A percentile compares a stretch with the other conserved stretches of the same genome.
Evolutionary conservation across 2,329 filamentous ascomycete species (phyloP).

Genomic region (Arachnopeziza araneosa): DNA sequence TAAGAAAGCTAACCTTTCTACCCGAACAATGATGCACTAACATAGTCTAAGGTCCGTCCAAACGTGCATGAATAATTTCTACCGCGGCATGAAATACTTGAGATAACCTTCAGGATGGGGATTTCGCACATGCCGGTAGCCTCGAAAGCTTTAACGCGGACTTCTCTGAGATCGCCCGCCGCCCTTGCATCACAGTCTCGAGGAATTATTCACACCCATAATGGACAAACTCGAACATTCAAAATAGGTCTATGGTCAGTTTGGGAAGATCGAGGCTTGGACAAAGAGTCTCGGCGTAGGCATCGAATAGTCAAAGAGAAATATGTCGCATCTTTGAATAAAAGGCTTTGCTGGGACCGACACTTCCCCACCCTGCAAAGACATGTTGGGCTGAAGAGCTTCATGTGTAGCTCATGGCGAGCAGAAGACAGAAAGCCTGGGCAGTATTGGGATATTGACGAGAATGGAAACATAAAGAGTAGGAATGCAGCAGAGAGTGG

Average conservation of each 20-base stretch:
- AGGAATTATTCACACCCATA: not conserved
- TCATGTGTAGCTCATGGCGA: conserved; percentile 38
- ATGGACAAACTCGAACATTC: conserved; percentile 40
- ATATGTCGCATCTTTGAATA: conserved; percentile 40
- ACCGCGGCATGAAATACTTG: not conserved
- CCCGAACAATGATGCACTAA: not conserved
- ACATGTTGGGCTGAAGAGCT: conserved; percentile 34
- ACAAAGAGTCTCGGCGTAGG: conserved; percentile 40
- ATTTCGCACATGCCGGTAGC: not conserved
- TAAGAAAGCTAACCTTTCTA: not conserved
- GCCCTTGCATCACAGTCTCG: not conserved
- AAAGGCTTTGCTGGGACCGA: conserved; percentile 43
- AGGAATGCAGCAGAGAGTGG: conserved; percentile 13
- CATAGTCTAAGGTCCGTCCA: not conserved
- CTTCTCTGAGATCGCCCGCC: not conserved
- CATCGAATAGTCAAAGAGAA: conserved; percentile 40
- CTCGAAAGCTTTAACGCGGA: not conserved
- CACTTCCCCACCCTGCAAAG: conserved; percentile 32
- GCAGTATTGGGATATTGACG: conserved; percentile 33
- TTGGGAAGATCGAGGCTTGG: conserved; percentile 36
- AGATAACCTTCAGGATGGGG: not conserved
- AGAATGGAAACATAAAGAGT: conserved; percentile 21
- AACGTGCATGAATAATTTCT: not conserved
- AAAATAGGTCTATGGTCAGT: conserved; percentile 45
- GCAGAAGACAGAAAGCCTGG: conserved; percentile 24